Evolutionary conservation across 345 rosid species (phyloP), one percentile per base, ranked within the genome.

Genomic region (Geranium rotundifolium): DNA sequence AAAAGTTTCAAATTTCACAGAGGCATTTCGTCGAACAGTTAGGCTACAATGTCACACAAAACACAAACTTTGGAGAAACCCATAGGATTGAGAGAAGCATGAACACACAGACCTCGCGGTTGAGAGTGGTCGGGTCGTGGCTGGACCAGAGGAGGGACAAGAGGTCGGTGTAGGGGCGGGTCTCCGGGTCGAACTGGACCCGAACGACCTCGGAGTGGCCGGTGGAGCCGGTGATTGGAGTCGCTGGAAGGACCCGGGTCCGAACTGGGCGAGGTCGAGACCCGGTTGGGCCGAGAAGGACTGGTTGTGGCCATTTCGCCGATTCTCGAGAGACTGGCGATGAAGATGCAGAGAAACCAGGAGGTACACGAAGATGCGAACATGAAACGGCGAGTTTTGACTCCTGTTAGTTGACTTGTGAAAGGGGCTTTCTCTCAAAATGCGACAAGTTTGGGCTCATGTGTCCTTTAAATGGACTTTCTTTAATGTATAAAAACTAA

Each of bases 181-280:
- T 71, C 62, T 74, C 55, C 12, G 90, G 96, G 72, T 89, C 97
- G 34, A 77, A 92, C 71, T 85, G 91, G 79, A 92, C 73, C 31
- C 96, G 79, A 12, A 92, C 88, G 18, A 92, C 91, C 82, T 92
- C 96, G 58, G 67, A 82, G 59, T 89, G 96, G 37, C 80, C 78
- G 57, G 98, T 92, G n/a, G 78, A 52, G 1, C 67, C 69, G 62
- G 81, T 92, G 87, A 34, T 65, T 77, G 0, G 96, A 82, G 74
- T 9, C 98, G 77, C 84, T 92, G 98, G 74, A 84, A 92, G 29
- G 87, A 92, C n/a, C 97, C 95, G 0, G 95, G 96, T 50, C 91
- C 97, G 72, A 92, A 89, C 64, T 89, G 84, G 3, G 95, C 93
- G 17, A 89, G 76, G 69, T 80, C 82, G 74, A 72, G 80, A 58